A percentile compares a stretch with the other conserved stretches of the same genome.
Evolutionary conservation across 805 yeast species (phyloP).

Genomic region (Kurtzmaniella cleridarum): DNA sequence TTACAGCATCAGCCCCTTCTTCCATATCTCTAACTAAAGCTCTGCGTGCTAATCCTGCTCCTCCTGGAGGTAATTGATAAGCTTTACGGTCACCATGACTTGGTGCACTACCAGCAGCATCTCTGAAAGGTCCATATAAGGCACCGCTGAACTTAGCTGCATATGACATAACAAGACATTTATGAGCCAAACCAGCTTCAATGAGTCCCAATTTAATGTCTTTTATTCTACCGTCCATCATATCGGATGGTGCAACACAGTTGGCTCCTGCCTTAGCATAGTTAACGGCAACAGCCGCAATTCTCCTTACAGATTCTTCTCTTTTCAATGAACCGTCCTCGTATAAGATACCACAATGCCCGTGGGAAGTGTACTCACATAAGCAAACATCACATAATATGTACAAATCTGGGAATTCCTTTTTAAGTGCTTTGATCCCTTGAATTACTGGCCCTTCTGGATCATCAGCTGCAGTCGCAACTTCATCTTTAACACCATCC

Average conservation of each 20-base stretch:
- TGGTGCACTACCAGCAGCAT: conserved; percentile 92
- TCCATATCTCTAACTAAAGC: conserved; percentile 79
- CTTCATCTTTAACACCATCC: conserved; percentile 69
- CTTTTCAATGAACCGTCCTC: conserved; percentile 86
- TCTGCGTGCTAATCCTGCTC: conserved; percentile 88
- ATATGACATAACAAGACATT: conserved; percentile 85
- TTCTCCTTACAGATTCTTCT: conserved; percentile 66
- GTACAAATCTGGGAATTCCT: conserved; percentile 73
- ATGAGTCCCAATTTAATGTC: conserved; percentile 86
- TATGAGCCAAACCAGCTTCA: conserved; percentile 77
- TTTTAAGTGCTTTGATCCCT: conserved; percentile 61
- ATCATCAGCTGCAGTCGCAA: conserved; percentile 90
- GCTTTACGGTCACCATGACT: conserved; percentile 85
- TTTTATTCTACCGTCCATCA: conserved; percentile 91
- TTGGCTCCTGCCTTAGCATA: conserved; percentile 95
- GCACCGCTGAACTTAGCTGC: conserved; percentile 91
- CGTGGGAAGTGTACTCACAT: conserved; percentile 95
- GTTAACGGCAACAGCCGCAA: conserved; percentile 92
- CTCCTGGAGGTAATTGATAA: conserved; percentile 91
- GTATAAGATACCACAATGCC: conserved; percentile 91
- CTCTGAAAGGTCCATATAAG: conserved; percentile 95
- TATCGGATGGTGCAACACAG: conserved; percentile 94
- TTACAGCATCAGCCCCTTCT: conserved; percentile 95
- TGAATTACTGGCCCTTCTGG: conserved; percentile 92
- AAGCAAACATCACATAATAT: conserved; percentile 93